Percentiles rank a stretch among this genome's conserved stretches.
phyloP scores from a whole-genome alignment of 1,284 basidiomycete species.

The Ganoderma meredithae region DNA sequence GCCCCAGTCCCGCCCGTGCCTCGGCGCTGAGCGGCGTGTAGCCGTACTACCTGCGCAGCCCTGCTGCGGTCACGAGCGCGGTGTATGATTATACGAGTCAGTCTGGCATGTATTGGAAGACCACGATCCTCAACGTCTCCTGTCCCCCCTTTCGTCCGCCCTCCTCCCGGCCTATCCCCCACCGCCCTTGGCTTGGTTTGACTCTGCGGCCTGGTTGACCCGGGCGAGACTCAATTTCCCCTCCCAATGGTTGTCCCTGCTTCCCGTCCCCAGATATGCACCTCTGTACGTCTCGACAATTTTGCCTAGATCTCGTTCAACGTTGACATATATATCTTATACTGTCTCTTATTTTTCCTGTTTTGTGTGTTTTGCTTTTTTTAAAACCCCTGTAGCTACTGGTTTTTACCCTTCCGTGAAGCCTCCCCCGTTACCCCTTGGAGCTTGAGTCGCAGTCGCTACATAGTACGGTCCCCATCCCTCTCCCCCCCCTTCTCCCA shows the following conservation, averaged over 20 bases:
- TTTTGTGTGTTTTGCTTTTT: no score
- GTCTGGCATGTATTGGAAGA: slow-evolving; percentile 32
- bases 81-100: slow-evolving; percentile 31
- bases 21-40: slow-evolving; percentile 28
- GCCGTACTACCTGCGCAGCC: slow-evolving; percentile 7
- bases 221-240: slow-evolving; percentile 34
- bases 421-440: background rate
- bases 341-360: slow-evolving; percentile 17
- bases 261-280: slow-evolving; percentile 19
- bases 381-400: slow-evolving; percentile 19
- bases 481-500: background rate
- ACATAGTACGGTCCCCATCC: background rate
- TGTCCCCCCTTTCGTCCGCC: slow-evolving; percentile 13
- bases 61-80: slow-evolving; percentile 29
- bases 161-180: slow-evolving; percentile 11
- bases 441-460: no score
- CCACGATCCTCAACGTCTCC: slow-evolving; percentile 21
- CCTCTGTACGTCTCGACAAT: slow-evolving; percentile 26
- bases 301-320: slow-evolving; percentile 18
- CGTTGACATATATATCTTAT: slow-evolving; percentile 34
- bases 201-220: slow-evolving; percentile 36
- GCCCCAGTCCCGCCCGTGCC: slow-evolving; percentile 31
- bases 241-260: slow-evolving; percentile 27
- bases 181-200: slow-evolving; percentile 34
- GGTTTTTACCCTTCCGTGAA: slow-evolving; percentile 10